Base-by-base conservation (phyloP, 768 basidiomycete species). In the Pisolithus albus region DNA sequence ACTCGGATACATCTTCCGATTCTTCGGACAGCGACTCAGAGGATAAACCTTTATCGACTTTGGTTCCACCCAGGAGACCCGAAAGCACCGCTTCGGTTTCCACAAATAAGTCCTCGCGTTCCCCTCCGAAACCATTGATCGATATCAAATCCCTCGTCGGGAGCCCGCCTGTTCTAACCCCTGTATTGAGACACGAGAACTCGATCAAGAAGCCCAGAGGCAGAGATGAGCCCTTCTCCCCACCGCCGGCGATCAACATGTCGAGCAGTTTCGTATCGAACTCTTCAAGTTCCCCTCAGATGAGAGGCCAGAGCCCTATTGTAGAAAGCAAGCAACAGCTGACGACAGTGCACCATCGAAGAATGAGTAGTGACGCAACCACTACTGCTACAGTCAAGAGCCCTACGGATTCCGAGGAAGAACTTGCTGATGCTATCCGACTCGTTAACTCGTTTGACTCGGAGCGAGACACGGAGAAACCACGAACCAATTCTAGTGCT, bases 21-120 rank as follows among this genome's bases (percentile, higher is more conserved):
- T 63, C 66, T 18, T 63, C 65, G 10, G 63, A 74, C 52, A 72
- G 72, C 32, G 78, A 75, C 23, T 81, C 79, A 48, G 73, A 74
- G n/a, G 73, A 83, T 56, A 77, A 81, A 2, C 88, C 87, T 11
- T 73, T 91, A 34, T 82, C 84, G 1, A 73, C 70, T 1, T 71
- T 88, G 34, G 68, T 86, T 7, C 72, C 73, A 0, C 86, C 87
- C 10, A 76, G 72, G 45, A 75, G 88, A 34, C 86, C 87, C 15
- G 85, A 83, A 16, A 86, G 83, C 56, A 74, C 83, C 2, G 62
- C 70, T 10, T 76, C 76, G 23, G 62, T 62, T 9, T 55, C 56
- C 5, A 66, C 70, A 18, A 63, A 66, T 47, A 46, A 28, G 21
- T 67, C 65, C 23, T 57, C 58, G 38, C 66, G 72, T n/a, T 58